phyloP scores from a whole-genome alignment of 768 basidiomycete species.

The Dendrothele bispora region DNA sequence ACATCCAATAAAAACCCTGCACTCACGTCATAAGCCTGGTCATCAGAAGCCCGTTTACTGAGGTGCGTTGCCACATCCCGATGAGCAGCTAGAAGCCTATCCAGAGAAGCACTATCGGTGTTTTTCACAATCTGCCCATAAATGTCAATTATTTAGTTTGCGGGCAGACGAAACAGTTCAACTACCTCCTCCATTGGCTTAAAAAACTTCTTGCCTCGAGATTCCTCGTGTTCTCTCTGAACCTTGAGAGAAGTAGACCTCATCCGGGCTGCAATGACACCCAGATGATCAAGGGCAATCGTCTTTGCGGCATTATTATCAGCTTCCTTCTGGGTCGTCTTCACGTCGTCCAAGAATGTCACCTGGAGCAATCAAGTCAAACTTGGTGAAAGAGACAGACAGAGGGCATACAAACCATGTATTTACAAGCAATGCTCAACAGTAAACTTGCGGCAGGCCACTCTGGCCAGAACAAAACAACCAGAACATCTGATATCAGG shows the following conservation, averaged over 20 bases:
- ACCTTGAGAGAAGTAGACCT: conserved; percentile 56
- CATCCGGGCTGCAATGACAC: conserved; percentile 85
- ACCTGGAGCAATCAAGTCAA: conserved; percentile 65
- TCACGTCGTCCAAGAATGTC: conserved; percentile 79
- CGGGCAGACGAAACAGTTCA: neutral
- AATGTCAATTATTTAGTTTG: neutral
- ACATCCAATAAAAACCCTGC: neutral
- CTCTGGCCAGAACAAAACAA: conserved; percentile 92
- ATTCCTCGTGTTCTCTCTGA: conserved; percentile 27
- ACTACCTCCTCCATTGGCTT: conserved; percentile 73
- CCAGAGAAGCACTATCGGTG: conserved; percentile 50
- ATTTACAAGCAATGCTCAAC: conserved; percentile 76
- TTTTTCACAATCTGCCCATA: conserved; percentile 50
- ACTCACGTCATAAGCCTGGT: conserved; percentile 79
- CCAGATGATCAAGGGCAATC: conserved; percentile 91
- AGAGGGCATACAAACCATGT: conserved; percentile 72
- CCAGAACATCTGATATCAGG: conserved; percentile 82
- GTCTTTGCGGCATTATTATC: conserved; percentile 88
- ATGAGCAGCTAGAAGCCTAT: conserved; percentile 61
- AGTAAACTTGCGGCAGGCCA: conserved; percentile 93
- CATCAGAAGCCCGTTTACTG: conserved; percentile 68
- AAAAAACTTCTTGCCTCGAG: conserved; percentile 31
- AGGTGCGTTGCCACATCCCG: conserved; percentile 68
- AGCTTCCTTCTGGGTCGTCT: conserved; percentile 53
- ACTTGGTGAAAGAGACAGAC: no score